These are phyloP conservation scores for Acanthamoeba rhysodes DNA, from an alignment of 208 protist species.

Conservation along the genomic window DNA sequence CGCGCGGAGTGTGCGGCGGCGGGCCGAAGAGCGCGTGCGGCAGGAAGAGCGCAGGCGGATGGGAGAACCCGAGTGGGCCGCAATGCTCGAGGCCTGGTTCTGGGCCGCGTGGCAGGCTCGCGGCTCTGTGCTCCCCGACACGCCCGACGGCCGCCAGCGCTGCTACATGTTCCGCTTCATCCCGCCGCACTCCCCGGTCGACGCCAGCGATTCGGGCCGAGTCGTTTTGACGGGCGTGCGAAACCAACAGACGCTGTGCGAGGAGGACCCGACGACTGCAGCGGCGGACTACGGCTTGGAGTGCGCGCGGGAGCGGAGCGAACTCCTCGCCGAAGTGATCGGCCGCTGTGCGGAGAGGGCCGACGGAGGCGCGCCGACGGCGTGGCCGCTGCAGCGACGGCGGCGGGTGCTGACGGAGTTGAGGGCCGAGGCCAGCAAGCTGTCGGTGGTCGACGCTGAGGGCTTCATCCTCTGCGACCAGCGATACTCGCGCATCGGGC, in stretches of 20 bases:
- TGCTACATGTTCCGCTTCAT: constrained; percentile 6
- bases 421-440: background rate
- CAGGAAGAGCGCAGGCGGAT: background rate
- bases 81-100: background rate
- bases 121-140: background rate
- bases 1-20: background rate
- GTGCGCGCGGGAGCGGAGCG: background rate
- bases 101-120: background rate
- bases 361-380: background rate
- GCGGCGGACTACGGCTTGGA: background rate
- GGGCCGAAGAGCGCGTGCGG: background rate
- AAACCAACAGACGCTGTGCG: background rate
- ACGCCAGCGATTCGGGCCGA: background rate
- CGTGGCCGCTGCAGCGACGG: background rate
- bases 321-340: background rate
- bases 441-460: background rate
- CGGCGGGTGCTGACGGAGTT: background rate
- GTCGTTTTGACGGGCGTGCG: background rate
- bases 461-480: background rate
- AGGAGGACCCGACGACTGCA: background rate
- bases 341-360: background rate
- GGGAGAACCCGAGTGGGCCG: background rate
- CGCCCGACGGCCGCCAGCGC: background rate
- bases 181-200: background rate
- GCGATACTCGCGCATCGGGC: background rate